Conservation (phyloP, 805 yeast genomes). For the Cyberlindnera mrakii region DNA sequence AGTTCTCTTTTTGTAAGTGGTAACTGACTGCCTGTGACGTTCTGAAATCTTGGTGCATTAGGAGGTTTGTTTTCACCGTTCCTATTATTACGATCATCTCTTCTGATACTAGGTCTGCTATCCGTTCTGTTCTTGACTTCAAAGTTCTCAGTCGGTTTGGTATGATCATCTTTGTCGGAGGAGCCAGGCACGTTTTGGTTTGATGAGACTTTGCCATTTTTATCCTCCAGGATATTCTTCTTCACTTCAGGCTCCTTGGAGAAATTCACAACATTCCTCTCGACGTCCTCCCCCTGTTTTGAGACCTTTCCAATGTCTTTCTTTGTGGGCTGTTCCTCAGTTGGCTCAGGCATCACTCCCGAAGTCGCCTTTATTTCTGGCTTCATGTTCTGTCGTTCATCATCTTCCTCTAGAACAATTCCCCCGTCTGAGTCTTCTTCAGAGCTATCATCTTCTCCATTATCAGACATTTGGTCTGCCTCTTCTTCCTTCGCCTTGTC, state of each 20-base stretch:
- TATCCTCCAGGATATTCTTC: background rate
- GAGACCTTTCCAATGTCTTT: background rate
- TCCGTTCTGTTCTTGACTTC: too few relatives aligned
- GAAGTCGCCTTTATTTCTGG: background rate
- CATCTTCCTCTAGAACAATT: background rate
- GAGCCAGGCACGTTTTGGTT: too few relatives aligned
- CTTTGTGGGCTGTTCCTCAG: too few relatives aligned
- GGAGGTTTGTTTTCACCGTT: background rate
- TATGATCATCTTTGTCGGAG: too few relatives aligned
- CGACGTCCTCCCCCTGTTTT: background rate
- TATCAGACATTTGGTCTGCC: conserved; percentile 1
- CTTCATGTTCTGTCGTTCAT: background rate
- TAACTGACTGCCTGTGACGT: background rate
- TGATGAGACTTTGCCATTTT: background rate
- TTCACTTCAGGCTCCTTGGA: background rate
- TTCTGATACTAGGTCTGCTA: too few relatives aligned
- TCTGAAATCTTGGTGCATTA: background rate
- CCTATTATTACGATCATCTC: background rate
- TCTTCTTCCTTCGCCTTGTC: conserved; percentile 1
- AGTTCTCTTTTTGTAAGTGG: background rate
- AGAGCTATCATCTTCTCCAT: background rate
- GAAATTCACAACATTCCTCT: too few relatives aligned
- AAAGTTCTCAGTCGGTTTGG: too few relatives aligned
- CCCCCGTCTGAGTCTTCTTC: background rate
- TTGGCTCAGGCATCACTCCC: too few relatives aligned